These are phyloP conservation scores for Suhomyces sp. DNA, from an alignment of 805 yeast genomes.

Conservation along the genomic window DNA sequence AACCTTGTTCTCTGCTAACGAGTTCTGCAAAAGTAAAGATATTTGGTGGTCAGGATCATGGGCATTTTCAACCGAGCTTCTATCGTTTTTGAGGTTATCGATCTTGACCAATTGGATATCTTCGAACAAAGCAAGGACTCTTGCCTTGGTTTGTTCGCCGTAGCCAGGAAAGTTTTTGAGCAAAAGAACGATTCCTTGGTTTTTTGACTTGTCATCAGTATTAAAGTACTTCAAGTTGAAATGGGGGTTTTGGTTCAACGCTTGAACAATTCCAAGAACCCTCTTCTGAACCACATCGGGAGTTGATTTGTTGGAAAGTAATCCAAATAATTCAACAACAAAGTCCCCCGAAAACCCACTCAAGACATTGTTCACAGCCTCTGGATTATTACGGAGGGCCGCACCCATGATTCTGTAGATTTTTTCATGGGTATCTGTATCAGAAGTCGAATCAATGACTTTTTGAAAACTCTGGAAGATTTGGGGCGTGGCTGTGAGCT, in stretches of 20 bases:
- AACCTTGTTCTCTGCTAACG: conserved; percentile 22
- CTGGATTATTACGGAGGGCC: conserved; percentile 70
- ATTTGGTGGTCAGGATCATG: conserved; percentile 23
- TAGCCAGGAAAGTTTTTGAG: conserved; percentile 26
- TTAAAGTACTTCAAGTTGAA: conserved; percentile 32
- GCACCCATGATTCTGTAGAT: conserved; percentile 61
- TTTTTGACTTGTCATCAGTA: conserved; percentile 5
- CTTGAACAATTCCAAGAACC: conserved; percentile 50
- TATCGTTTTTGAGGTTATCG: conserved; percentile 10
- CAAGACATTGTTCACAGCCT: conserved; percentile 45
- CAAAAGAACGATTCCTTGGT: conserved; percentile 22
- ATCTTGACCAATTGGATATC: conserved; percentile 32
- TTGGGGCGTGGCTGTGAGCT: conserved; percentile 36
- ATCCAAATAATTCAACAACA: conserved; percentile 17
- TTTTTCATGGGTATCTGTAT: conserved; percentile 42
- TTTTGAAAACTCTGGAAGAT: conserved; percentile 26
- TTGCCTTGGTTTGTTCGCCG: conserved; percentile 27
- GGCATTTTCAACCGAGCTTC: conserved; percentile 15
- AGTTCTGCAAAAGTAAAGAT: conserved; percentile 36
- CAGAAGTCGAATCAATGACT: conserved; percentile 11
- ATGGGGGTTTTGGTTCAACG: conserved; percentile 34
- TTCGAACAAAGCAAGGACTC: conserved; percentile 46
- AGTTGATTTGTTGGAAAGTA: conserved; percentile 13
- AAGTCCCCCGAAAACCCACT: conserved; percentile 16
- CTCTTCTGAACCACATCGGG: conserved; percentile 43